Conservation (phyloP, 148 eudicot species). For the Chenopodium album region DNA sequence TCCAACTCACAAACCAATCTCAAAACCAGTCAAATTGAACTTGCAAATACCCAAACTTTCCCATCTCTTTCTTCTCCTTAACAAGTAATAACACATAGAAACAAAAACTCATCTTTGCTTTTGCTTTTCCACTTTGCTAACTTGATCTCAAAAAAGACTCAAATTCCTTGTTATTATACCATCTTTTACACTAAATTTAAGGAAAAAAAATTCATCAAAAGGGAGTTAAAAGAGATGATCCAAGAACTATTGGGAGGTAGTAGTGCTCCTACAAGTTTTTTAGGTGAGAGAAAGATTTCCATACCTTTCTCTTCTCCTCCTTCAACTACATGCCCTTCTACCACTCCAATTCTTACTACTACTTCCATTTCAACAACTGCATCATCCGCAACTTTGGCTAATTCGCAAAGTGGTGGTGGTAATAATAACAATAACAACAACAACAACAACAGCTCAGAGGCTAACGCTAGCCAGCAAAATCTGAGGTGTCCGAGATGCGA, state of each 20-base stretch:
- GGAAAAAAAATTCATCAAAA: constrained; percentile 20
- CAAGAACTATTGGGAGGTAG: constrained; percentile 65
- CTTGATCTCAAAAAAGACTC: constrained; percentile 16
- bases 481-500: constrained; percentile 78
- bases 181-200: constrained; percentile 18
- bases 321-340: constrained; percentile 15
- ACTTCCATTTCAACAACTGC: constrained; percentile 30
- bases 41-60: constrained; percentile 1
- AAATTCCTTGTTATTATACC: not conserved
- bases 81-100: constrained; percentile 6
- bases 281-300: constrained; percentile 43
- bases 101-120: constrained; percentile 15
- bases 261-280: constrained; percentile 28
- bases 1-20: constrained; percentile 27
- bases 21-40: constrained; percentile 12
- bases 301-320: constrained; percentile 39
- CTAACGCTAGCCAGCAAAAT: constrained; percentile 34
- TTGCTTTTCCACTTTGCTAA: constrained; percentile 26
- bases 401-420: not conserved
- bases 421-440: not conserved
- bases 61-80: constrained; percentile 7
- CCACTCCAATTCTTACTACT: constrained; percentile 29
- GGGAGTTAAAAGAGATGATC: constrained; percentile 48
- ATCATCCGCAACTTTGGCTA: constrained; percentile 16
- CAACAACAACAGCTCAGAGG: not conserved